Evolutionary conservation across 176 grass and related monocot genomes (phyloP).

Genomic region (Carex pumila): DNA sequence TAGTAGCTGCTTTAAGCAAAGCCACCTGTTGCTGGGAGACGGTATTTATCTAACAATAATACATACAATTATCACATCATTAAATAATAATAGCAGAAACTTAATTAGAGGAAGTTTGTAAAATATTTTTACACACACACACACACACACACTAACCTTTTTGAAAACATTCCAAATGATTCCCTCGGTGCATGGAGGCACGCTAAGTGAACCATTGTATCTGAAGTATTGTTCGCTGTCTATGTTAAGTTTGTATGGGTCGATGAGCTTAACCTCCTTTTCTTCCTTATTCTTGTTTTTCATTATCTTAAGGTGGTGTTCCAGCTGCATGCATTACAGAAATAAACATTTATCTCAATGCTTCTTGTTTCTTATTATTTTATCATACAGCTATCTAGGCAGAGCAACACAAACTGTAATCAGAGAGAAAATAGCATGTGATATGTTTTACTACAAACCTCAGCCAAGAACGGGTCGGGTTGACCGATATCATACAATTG

Average conservation of each 20-base stretch:
- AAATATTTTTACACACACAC: not conserved
- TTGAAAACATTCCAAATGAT: conserved; percentile 62
- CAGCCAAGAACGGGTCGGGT: conserved; percentile 33
- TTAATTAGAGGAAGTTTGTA: not conserved
- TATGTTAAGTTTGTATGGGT: conserved; percentile 25
- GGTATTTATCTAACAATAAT: not conserved
- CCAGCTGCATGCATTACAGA: conserved; percentile 1
- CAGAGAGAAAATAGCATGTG: not conserved
- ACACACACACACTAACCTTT: conserved; percentile 22
- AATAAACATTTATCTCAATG: not conserved
- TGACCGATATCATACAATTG: conserved; percentile 40
- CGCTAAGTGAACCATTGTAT: conserved; percentile 74
- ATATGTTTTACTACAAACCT: conserved; percentile 18
- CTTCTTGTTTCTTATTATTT: not conserved
- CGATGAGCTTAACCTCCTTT: conserved; percentile 24
- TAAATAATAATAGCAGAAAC: not conserved
- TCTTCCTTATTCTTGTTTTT: conserved; percentile 21
- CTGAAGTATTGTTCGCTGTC: conserved; percentile 50
- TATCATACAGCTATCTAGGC: not conserved
- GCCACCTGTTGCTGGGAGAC: not conserved
- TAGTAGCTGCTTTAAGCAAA: not conserved
- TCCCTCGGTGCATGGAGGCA: conserved; percentile 61
- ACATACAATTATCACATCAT: not conserved
- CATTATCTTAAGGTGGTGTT: conserved; percentile 19
- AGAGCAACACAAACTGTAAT: not conserved